phyloP scores from a whole-genome alignment of 371 early-diverging fungal species.

The Mortierella sp. region DNA sequence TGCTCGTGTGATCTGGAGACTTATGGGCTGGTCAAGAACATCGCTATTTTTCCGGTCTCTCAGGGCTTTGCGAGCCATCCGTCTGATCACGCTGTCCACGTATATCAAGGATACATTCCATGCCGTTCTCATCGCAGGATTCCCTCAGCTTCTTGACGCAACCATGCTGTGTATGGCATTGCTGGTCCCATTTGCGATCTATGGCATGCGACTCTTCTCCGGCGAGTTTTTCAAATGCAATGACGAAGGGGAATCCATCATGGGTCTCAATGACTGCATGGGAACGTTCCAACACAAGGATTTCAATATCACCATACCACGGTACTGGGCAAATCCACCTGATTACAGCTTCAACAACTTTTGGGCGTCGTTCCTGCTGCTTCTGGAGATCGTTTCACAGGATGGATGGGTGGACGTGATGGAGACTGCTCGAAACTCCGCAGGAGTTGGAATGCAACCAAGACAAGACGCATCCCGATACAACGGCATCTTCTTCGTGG shows the following conservation, averaged over 20 bases:
- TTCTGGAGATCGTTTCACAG: constrained; percentile 75
- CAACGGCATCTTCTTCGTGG: constrained; percentile 70
- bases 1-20: constrained; percentile 61
- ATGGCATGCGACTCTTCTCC: constrained; percentile 71
- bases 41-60: constrained; percentile 71
- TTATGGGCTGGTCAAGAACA: constrained; percentile 60
- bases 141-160: constrained; percentile 72
- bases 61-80: constrained; percentile 72
- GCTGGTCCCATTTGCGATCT: constrained; percentile 76
- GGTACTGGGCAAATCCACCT: constrained; percentile 73
- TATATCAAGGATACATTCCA: constrained; percentile 71
- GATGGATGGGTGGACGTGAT: constrained; percentile 80
- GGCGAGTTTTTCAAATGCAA: constrained; percentile 70
- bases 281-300: no score
- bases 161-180: constrained; percentile 62
- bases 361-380: constrained; percentile 63
- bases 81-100: constrained; percentile 68
- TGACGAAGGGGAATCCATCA: constrained; percentile 46
- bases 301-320: no score
- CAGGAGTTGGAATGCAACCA: constrained; percentile 58
- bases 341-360: constrained; percentile 78
- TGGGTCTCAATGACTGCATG: constrained; percentile 52
- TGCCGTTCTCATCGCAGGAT: constrained; percentile 64
- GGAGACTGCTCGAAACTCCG: constrained; percentile 63
- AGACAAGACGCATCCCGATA: constrained; percentile 62